Base-by-base conservation (phyloP, 2,329 filamentous ascomycete species). In the Botryosphaeria dothidea region DNA sequence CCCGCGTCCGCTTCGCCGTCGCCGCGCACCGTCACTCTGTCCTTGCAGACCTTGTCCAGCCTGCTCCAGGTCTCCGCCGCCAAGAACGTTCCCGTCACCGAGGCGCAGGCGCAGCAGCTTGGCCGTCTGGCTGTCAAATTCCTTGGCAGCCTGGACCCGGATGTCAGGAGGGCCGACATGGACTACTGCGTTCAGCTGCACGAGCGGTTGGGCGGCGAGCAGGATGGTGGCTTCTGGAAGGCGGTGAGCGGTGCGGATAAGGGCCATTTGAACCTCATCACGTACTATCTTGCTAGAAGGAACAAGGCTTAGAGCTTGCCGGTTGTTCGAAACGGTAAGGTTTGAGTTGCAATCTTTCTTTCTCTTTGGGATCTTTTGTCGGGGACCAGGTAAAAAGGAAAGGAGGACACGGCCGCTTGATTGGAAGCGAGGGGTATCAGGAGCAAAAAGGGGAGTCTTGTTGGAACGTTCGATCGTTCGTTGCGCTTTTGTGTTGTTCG, bases 201-300 rank as follows among this genome's bases (percentile, higher is more conserved):
- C 73, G 81, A 83, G 52, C 78, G 85, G 11, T 82, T 90, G 8
- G 87, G 87, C 13, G 86, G 89, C 63, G 76, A 77, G 36, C 75
- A 78, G 36, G 80, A 80, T 62, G 67, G 65, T 17, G 76, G 74
- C 31, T 93, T 93, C 73, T 94, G 91, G 91, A 84, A 84, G 36
- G 83, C 84, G 25, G 81, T 93, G 71, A 85, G 82, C 65, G 84
- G 80, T 9, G 68, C 66, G 15, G 60, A 64, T 38, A 90, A 92
- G 68, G 90, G 92, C 68, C 87, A 90, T 23, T 86, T 92, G 80
- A 92, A 89, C 69, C 76, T 93, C 67, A 88, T 93, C 71, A 93
- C 90, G 9, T 93, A 93, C 74, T 93, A 93, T 75, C 89, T 93
- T 71, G 90, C 91, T 45, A 89, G 89, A 82, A 83, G 84, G 74